These are phyloP conservation scores for Lecanosticta acicola DNA, from an alignment of 2,329 filamentous ascomycete genomes.

Conservation along the genomic window DNA sequence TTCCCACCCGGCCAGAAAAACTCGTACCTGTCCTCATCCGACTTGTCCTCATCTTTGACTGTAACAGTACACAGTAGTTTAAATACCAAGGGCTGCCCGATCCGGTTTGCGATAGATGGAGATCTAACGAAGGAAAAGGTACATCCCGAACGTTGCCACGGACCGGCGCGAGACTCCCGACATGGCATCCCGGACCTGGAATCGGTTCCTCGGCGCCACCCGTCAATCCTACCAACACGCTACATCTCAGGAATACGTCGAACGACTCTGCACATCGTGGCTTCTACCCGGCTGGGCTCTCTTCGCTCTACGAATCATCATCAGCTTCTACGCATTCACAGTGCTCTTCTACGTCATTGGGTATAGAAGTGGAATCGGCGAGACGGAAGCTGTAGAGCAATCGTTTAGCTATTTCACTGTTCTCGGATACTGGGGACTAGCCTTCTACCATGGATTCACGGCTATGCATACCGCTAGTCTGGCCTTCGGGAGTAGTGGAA, in stretches of 20 bases:
- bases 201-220: too few species aligned
- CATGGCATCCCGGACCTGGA: constrained; percentile 2
- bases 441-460: constrained; percentile 68
- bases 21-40: too few species aligned
- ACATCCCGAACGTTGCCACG: too few species aligned
- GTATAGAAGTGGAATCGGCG: constrained; percentile 54
- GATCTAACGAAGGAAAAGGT: too few species aligned
- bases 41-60: too few species aligned
- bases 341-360: constrained; percentile 65
- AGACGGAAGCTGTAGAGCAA: constrained; percentile 45
- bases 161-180: too few species aligned
- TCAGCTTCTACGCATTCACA: constrained; percentile 61
- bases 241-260: constrained; percentile 14
- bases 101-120: too few species aligned
- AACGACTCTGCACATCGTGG: constrained; percentile 74
- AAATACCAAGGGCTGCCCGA: too few species aligned
- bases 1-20: too few species aligned
- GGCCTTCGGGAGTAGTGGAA: constrained; percentile 32
- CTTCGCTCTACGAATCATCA: constrained; percentile 50
- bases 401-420: constrained; percentile 79
- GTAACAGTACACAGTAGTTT: too few species aligned
- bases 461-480: constrained; percentile 66
- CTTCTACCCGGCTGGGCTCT: constrained; percentile 62
- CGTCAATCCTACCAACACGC: constrained; percentile 11
- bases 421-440: constrained; percentile 75